Conservation (phyloP, 2,329 filamentous ascomycete species). For the Sporothrix pallida region DNA sequence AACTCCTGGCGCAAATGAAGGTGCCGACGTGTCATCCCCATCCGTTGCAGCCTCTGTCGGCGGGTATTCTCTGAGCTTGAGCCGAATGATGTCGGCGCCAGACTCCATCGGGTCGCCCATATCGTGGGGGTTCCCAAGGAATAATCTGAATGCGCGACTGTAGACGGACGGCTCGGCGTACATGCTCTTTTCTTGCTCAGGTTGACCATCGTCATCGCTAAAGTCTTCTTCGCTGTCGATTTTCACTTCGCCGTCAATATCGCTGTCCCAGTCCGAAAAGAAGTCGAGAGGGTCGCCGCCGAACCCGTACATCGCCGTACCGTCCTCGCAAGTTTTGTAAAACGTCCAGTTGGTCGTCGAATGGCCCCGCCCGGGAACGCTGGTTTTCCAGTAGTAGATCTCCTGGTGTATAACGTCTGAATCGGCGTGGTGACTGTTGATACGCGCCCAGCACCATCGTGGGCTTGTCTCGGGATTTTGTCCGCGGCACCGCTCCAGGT, state of each 20-base stretch:
- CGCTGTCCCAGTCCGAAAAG: slow-evolving; percentile 30
- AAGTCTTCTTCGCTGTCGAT: not conserved
- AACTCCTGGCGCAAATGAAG: no score
- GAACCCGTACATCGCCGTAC: not conserved
- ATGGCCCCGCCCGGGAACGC: not conserved
- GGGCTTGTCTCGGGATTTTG: not conserved
- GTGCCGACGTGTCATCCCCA: not conserved
- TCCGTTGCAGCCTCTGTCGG: not conserved
- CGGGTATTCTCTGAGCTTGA: not conserved
- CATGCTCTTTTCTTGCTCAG: not conserved
- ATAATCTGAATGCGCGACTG: slow-evolving; percentile 2
- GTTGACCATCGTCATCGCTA: not conserved
- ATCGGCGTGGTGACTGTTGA: not conserved
- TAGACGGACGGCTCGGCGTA: slow-evolving; percentile 11
- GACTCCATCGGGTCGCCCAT: slow-evolving; percentile 1
- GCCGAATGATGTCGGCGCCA: not conserved
- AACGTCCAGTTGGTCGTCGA: slow-evolving; percentile 16
- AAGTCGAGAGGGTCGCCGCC: slow-evolving; percentile 20
- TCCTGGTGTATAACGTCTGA: not conserved
- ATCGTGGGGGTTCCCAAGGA: not conserved
- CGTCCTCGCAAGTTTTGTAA: not conserved
- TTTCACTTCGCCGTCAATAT: not conserved
- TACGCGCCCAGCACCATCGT: not conserved
- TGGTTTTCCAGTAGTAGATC: slow-evolving; percentile 13
- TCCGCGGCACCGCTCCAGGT: not conserved